A percentile compares a stretch with the other conserved stretches of the same genome.
These are phyloP conservation scores for Aspergillus ochraceoroseus DNA, from an alignment of 2,329 filamentous ascomycete species.

Conservation along the genomic window DNA sequence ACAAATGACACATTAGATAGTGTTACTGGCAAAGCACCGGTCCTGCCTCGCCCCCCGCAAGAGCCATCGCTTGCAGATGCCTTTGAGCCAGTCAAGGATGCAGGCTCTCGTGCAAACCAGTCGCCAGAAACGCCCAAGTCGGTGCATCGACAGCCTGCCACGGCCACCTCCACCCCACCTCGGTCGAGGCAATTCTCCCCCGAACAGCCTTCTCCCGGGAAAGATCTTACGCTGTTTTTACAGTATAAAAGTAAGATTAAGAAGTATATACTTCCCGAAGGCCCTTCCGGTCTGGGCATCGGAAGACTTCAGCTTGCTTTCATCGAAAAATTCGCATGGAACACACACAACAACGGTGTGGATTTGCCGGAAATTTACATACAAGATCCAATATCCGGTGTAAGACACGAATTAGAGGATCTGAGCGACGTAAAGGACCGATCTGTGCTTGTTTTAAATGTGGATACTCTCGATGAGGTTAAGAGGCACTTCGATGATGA, in stretches of 20 bases:
- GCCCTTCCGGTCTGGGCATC: constrained; percentile 76
- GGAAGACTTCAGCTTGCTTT: constrained; percentile 89
- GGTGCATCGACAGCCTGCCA: constrained; percentile 18
- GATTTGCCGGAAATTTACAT: constrained; percentile 97
- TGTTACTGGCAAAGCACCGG: constrained; percentile 52
- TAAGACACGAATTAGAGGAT: constrained; percentile 95
- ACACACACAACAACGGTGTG: constrained; percentile 85
- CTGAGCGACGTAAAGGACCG: constrained; percentile 89
- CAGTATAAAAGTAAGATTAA: constrained; percentile 98
- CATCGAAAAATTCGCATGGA: constrained; percentile 99
- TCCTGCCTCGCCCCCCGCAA: constrained; percentile 45
- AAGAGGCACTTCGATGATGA: constrained; percentile 95
- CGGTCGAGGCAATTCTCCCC: constrained; percentile 54
- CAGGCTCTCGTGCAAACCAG: constrained; percentile 14
- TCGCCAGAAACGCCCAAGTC: constrained; percentile 29
- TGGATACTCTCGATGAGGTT: constrained; percentile 90
- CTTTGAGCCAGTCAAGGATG: constrained; percentile 34
- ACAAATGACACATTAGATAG: constrained; percentile 39
- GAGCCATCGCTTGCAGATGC: constrained; percentile 33
- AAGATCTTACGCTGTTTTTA: constrained; percentile 87
- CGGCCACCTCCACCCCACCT: constrained; percentile 33
- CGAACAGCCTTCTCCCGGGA: constrained; percentile 64
- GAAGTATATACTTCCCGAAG: constrained; percentile 85
- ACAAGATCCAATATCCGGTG: constrained; percentile 88
- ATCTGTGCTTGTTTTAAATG: constrained; percentile 88